Evolutionary conservation across 148 eudicot genomes (phyloP).

Genomic region (Limonium bicolor): DNA sequence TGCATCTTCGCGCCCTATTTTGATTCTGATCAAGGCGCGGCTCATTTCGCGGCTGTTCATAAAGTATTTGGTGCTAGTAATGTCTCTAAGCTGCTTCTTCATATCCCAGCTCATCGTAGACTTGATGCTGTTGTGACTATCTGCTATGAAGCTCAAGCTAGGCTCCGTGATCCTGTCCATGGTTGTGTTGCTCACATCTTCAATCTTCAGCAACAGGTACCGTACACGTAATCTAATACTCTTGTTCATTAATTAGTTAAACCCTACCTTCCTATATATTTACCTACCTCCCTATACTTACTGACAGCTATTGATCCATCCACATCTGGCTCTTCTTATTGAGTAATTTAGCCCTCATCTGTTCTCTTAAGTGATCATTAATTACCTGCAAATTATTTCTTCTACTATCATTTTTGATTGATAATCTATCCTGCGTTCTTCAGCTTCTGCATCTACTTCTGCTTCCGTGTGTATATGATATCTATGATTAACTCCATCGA

Average conservation of each 20-base stretch:
- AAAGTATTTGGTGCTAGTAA: slow-evolving; percentile 97
- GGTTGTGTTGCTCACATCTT: slow-evolving; percentile 93
- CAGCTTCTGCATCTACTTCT: too few relatives aligned
- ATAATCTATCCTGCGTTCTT: too few relatives aligned
- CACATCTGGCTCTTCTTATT: too few relatives aligned
- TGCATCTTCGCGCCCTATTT: slow-evolving; percentile 94
- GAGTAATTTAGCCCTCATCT: too few relatives aligned
- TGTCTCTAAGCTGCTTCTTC: slow-evolving; percentile 62
- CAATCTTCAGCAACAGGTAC: slow-evolving; percentile 99
- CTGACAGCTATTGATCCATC: too few relatives aligned
- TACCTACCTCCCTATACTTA: background rate
- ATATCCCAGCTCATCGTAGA: slow-evolving; percentile 54
- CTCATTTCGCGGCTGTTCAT: slow-evolving; percentile 94
- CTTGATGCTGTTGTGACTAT: slow-evolving; percentile 87
- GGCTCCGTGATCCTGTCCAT: slow-evolving; percentile 85
- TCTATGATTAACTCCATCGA: too few relatives aligned
- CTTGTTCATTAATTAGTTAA: background rate
- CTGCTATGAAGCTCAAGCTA: slow-evolving; percentile 90
- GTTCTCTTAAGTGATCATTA: too few relatives aligned
- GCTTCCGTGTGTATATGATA: too few relatives aligned
- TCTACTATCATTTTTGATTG: too few relatives aligned
- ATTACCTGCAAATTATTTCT: too few relatives aligned
- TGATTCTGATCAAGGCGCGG: slow-evolving; percentile 88
- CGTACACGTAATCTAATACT: background rate
- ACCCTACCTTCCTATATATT: background rate